These are phyloP conservation scores for Escovopsis weberi DNA, from an alignment of 2,329 filamentous ascomycete species.

Conservation along the genomic window DNA sequence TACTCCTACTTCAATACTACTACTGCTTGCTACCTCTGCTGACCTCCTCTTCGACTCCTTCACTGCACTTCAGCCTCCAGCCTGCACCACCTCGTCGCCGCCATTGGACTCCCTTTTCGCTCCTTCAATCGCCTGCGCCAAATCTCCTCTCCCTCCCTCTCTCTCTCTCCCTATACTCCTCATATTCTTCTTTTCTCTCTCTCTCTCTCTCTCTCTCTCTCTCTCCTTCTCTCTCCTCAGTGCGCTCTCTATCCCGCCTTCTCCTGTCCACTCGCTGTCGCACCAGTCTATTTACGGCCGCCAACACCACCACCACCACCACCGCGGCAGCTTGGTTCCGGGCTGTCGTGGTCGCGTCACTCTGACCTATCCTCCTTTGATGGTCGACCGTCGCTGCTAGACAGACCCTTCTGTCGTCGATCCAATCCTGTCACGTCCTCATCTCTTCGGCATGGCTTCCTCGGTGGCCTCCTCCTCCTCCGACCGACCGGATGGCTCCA, in stretches of 20 bases:
- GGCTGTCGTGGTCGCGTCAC: conserved; percentile 1
- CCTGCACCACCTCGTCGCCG: neutral
- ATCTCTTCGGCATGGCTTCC: conserved; percentile 24
- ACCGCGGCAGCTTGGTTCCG: conserved; percentile 1
- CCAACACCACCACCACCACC: no score
- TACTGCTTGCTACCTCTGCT: conserved; percentile 12
- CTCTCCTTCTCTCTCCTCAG: neutral
- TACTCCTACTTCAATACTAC: no score
- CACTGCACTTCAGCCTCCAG: conserved; percentile 12
- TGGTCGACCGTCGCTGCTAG: conserved; percentile 10
- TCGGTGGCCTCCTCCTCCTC: conserved; percentile 25
- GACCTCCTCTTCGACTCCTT: conserved; percentile 40
- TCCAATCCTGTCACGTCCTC: neutral
- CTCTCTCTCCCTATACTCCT: conserved; percentile 1
- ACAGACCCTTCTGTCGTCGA: conserved; percentile 10
- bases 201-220: conserved; percentile 1
- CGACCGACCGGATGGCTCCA: conserved; percentile 27
- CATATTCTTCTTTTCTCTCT: neutral
- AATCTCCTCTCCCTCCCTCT: neutral
- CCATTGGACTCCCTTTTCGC: neutral
- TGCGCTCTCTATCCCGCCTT: neutral
- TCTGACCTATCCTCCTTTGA: conserved; percentile 6
- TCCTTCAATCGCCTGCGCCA: no score
- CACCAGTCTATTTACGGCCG: neutral
- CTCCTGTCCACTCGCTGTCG: neutral